A percentile compares a stretch with the other conserved stretches of the same genome.
Evolutionary conservation across 2,329 filamentous ascomycete species (phyloP).

Genomic region (Colletotrichum sublineola): DNA sequence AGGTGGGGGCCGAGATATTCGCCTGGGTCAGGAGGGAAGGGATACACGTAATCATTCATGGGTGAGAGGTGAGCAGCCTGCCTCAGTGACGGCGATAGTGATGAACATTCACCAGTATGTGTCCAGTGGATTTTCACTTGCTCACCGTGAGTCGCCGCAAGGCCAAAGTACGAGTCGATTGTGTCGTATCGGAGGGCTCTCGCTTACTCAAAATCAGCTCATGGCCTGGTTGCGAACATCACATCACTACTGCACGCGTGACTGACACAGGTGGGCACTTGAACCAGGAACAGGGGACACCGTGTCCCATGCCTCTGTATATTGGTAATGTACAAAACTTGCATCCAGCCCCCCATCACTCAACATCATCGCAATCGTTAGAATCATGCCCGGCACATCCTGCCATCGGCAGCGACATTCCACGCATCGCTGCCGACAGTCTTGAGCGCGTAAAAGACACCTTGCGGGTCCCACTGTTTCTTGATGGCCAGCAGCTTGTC

Average conservation of each 20-base stretch:
- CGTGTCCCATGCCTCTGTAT: neutral
- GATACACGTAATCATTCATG: conserved; percentile 12
- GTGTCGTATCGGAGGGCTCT: neutral
- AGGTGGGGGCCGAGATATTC: neutral
- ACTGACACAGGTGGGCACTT: neutral
- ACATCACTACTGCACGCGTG: neutral
- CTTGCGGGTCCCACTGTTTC: conserved; percentile 61
- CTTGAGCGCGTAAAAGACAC: conserved; percentile 61
- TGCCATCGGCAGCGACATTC: conserved; percentile 55
- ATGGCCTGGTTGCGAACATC: neutral
- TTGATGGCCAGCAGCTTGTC: conserved; percentile 59
- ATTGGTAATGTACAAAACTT: neutral
- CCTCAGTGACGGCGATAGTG: neutral
- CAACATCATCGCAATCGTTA: neutral
- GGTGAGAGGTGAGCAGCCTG: neutral
- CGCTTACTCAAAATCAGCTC: conserved; percentile 8
- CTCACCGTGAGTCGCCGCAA: neutral
- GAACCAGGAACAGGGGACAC: neutral
- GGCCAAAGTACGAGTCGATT: neutral
- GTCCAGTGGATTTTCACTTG: neutral
- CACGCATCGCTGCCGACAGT: conserved; percentile 67
- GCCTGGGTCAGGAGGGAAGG: neutral
- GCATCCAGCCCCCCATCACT: neutral
- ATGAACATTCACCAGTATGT: neutral
- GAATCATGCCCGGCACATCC: conserved; percentile 53